phyloP scores from a whole-genome alignment of 805 yeast genomes.

The Spathaspora gorwiae region DNA sequence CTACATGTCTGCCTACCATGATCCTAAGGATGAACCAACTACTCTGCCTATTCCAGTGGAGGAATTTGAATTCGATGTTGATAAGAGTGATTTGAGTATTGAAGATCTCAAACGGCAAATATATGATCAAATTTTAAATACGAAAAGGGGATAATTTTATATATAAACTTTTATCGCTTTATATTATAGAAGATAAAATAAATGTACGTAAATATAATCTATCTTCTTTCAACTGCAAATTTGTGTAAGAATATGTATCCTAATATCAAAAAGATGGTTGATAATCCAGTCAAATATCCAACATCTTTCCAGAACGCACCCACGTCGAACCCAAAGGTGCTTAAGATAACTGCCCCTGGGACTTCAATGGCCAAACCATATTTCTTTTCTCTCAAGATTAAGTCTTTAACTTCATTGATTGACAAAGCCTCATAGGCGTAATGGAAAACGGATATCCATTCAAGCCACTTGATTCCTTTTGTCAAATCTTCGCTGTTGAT shows the following conservation, averaged over 20 bases:
- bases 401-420: slow-evolving; percentile 86
- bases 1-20: slow-evolving; percentile 78
- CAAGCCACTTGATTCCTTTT: slow-evolving; percentile 62
- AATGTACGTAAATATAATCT: slow-evolving; percentile 1
- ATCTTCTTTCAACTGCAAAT: slow-evolving; percentile 73
- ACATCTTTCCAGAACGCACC: slow-evolving; percentile 70
- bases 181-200: not conserved
- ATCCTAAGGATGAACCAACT: slow-evolving; percentile 28
- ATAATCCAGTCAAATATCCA: slow-evolving; percentile 52
- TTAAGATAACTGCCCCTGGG: slow-evolving; percentile 94
- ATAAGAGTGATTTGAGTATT: slow-evolving; percentile 66
- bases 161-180: not conserved
- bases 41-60: slow-evolving; percentile 17
- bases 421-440: slow-evolving; percentile 92
- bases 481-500: slow-evolving; percentile 66
- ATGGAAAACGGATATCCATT: slow-evolving; percentile 86
- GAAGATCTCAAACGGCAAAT: slow-evolving; percentile 66
- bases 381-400: slow-evolving; percentile 80
- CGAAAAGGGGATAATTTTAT: slow-evolving; percentile 1
- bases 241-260: slow-evolving; percentile 76
- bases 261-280: slow-evolving; percentile 50
- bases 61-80: slow-evolving; percentile 37
- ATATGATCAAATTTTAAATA: slow-evolving; percentile 66
- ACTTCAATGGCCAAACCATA: slow-evolving; percentile 92
- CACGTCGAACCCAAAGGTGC: slow-evolving; percentile 91